A percentile compares a stretch with the other conserved stretches of the same genome.
These are phyloP conservation scores for Micromonas commoda DNA, from an alignment of 139 green algal species.

Conservation along the genomic window DNA sequence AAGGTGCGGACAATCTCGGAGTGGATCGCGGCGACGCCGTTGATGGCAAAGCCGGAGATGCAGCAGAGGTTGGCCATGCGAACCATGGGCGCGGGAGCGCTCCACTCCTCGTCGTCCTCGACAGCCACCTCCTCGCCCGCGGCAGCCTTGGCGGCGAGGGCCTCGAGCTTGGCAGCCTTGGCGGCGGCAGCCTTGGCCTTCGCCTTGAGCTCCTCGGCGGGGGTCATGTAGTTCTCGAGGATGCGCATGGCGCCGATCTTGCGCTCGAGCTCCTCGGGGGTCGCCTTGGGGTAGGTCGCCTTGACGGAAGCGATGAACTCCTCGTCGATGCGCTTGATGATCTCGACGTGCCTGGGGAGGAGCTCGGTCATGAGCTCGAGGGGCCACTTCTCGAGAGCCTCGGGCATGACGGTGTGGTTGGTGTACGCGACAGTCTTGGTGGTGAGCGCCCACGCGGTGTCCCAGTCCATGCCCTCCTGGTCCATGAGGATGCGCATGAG, in stretches of 20 bases:
- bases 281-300: not conserved
- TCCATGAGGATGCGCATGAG: slow-evolving; percentile 95
- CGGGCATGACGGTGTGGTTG: slow-evolving; percentile 97
- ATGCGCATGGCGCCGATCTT: slow-evolving; percentile 26
- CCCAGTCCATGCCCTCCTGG: slow-evolving; percentile 78
- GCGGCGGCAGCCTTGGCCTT: not conserved
- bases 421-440: slow-evolving; percentile 86
- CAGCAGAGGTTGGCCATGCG: slow-evolving; percentile 96
- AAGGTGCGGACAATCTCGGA: slow-evolving; percentile 89
- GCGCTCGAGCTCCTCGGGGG: not conserved
- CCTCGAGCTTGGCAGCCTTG: not conserved
- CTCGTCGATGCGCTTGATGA: slow-evolving; percentile 59
- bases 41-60: slow-evolving; percentile 76
- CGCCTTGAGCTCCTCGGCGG: not conserved
- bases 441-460: slow-evolving; percentile 79
- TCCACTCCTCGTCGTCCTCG: slow-evolving; percentile 41
- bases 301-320: not conserved
- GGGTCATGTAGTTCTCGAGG: slow-evolving; percentile 21
- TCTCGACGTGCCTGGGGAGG: slow-evolving; percentile 92
- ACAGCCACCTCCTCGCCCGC: slow-evolving; percentile 22
- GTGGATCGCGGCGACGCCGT: slow-evolving; percentile 89
- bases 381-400: slow-evolving; percentile 98
- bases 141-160: slow-evolving; percentile 23
- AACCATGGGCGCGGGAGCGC: slow-evolving; percentile 49
- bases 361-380: slow-evolving; percentile 85